A percentile compares a stretch with the other conserved stretches of the same genome.
phyloP scores from a whole-genome alignment of 192 early-diverging fungal genomes.

The Entomortierella beljakovae region DNA sequence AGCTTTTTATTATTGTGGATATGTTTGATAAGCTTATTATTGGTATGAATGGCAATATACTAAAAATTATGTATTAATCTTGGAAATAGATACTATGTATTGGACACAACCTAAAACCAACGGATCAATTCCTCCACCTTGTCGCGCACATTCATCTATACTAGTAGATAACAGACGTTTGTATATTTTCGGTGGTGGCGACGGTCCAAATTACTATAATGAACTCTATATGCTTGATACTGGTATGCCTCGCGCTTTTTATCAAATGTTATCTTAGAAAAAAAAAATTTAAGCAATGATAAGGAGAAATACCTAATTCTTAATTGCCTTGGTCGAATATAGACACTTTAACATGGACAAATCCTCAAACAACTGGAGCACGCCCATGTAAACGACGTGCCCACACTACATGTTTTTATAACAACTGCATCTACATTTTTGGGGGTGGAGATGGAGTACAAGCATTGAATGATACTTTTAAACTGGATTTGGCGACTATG shows the following conservation, averaged over 20 bases:
- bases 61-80: not conserved
- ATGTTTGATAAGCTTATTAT: too few relatives aligned
- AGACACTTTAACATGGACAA: constrained; percentile 78
- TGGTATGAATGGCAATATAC: not conserved
- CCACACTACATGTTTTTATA: constrained; percentile 84
- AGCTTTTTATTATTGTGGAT: not conserved
- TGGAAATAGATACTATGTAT: constrained; percentile 75
- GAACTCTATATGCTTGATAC: constrained; percentile 85
- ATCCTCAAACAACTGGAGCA: constrained; percentile 65
- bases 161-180: constrained; percentile 68
- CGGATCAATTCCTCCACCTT: constrained; percentile 80
- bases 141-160: constrained; percentile 84
- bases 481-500: constrained; percentile 54
- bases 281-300: too few relatives aligned
- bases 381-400: constrained; percentile 78
- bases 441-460: constrained; percentile 88
- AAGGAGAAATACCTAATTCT: not conserved
- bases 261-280: not conserved
- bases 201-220: constrained; percentile 87
- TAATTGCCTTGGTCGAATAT: not conserved
- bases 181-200: constrained; percentile 89
- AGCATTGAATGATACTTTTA: constrained; percentile 83
- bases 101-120: constrained; percentile 78
- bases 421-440: constrained; percentile 81
- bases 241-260: constrained; percentile 42